A percentile compares a stretch with the other conserved stretches of the same genome.
phyloP scores from a whole-genome alignment of 306 rosid genomes.

The Trifolium dubium region DNA sequence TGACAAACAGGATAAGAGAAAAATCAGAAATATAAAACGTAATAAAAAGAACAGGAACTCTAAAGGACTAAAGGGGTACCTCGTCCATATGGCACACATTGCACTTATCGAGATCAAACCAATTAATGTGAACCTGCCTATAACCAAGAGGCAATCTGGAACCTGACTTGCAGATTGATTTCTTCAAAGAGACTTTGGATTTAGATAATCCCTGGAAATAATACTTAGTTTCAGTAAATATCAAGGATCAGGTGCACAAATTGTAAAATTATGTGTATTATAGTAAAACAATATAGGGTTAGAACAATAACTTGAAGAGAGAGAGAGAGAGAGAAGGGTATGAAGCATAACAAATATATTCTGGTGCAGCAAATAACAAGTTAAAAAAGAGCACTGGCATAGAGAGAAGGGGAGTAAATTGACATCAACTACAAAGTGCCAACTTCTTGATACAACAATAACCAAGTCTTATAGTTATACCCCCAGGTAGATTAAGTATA shows the following conservation, averaged over 20 bases:
- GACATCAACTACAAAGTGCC: slow-evolving; percentile 30
- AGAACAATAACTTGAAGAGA: slow-evolving; percentile 7
- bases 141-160: slow-evolving; percentile 81
- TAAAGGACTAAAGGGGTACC: slow-evolving; percentile 55
- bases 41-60: slow-evolving; percentile 28
- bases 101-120: slow-evolving; percentile 99
- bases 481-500: neutral
- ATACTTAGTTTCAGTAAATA: slow-evolving; percentile 35
- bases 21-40: slow-evolving; percentile 21
- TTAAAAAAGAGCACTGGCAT: neutral
- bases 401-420: slow-evolving; percentile 1
- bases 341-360: slow-evolving; percentile 17
- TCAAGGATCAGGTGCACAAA: slow-evolving; percentile 8
- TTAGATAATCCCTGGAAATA: slow-evolving; percentile 71
- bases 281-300: slow-evolving; percentile 24
- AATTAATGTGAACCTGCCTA: slow-evolving; percentile 96
- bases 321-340: slow-evolving; percentile 6
- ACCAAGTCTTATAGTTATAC: slow-evolving; percentile 1
- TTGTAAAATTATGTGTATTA: slow-evolving; percentile 2
- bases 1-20: neutral
- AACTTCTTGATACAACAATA: slow-evolving; percentile 26
- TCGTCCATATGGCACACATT: slow-evolving; percentile 99
- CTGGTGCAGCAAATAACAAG: slow-evolving; percentile 13
- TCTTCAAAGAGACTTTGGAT: slow-evolving; percentile 63
- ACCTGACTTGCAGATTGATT: slow-evolving; percentile 59